These are phyloP conservation scores for Cnidoscolus chayamansa DNA, from an alignment of 441 rosid species.

Conservation along the genomic window DNA sequence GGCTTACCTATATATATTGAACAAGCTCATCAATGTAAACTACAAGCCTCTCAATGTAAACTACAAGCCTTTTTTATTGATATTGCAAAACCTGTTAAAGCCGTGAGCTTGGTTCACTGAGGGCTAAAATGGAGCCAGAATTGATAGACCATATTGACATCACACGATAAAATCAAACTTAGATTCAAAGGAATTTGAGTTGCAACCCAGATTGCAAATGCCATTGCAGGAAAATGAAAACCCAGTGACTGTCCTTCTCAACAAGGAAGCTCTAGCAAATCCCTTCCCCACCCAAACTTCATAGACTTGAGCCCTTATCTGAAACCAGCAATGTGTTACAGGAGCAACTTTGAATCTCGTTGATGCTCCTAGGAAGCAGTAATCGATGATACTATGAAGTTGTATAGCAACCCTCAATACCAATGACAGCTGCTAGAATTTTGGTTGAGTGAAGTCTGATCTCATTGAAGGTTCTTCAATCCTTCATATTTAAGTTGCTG, in stretches of 20 bases:
- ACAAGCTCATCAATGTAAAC: no score
- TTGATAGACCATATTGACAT: conserved; percentile 19
- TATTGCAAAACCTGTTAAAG: no score
- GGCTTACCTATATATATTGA: no score
- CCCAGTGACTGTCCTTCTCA: conserved; percentile 32
- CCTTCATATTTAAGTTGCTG: conserved; percentile 3
- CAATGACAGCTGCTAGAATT: background rate
- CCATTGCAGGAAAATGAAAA: conserved; percentile 19
- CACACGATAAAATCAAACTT: no score
- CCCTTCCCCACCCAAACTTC: background rate
- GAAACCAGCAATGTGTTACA: background rate
- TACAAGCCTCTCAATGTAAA: no score
- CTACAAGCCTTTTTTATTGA: no score
- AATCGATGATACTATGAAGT: no score
- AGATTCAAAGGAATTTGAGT: conserved; percentile 5
- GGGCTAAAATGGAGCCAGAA: conserved; percentile 36
- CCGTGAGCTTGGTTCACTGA: conserved; percentile 6
- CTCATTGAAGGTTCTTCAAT: background rate
- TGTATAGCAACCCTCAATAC: background rate
- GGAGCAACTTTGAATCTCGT: background rate
- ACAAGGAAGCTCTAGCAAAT: conserved; percentile 28
- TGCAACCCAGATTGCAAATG: conserved; percentile 15
- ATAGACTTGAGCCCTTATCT: conserved; percentile 4
- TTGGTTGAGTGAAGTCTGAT: background rate
- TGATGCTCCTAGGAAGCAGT: background rate